phyloP scores from a whole-genome alignment of 768 basidiomycete species.

The Boletus edulis region DNA sequence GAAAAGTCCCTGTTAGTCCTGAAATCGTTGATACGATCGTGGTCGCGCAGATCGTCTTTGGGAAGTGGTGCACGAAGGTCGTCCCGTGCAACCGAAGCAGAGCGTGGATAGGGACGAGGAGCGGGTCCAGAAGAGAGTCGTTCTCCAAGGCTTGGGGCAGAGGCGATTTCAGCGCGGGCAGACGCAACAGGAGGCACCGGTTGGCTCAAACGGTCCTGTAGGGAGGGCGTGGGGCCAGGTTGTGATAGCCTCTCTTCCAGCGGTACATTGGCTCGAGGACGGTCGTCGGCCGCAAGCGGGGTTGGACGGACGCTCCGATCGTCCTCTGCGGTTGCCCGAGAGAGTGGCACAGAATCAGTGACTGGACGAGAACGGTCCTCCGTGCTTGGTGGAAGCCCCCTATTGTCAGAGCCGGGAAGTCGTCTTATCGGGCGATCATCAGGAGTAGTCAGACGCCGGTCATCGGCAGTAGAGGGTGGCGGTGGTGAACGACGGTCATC shows the following conservation, averaged over 20 bases:
- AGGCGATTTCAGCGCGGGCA: constrained; percentile 21
- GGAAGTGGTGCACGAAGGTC: constrained; percentile 31
- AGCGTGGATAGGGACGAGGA: constrained; percentile 21
- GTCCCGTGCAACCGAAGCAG: constrained; percentile 33
- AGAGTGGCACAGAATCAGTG: constrained; percentile 16
- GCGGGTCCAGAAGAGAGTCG: constrained; percentile 36
- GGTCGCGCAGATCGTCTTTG: constrained; percentile 32
- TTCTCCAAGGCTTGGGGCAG: constrained; percentile 40
- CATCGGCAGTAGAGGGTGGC: constrained; percentile 16
- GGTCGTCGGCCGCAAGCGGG: constrained; percentile 25
- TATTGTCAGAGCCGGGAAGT: constrained; percentile 19
- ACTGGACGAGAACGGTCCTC: constrained; percentile 23
- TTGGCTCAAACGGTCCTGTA: constrained; percentile 40
- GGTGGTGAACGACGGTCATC: constrained; percentile 27
- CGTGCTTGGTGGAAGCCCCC: constrained; percentile 10
- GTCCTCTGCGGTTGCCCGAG: constrained; percentile 22
- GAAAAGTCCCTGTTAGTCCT: constrained; percentile 34
- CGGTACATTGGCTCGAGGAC: constrained; percentile 24
- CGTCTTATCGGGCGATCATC: constrained; percentile 35
- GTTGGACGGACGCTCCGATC: constrained; percentile 25
- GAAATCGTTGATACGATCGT: constrained; percentile 22
- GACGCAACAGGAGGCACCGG: constrained; percentile 16
- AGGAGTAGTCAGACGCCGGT: constrained; percentile 17
- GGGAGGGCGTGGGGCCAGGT: constrained; percentile 29
- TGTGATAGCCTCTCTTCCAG: constrained; percentile 42